A percentile compares a stretch with the other conserved stretches of the same genome.
Conservation (phyloP, 2,329 filamentous ascomycete species). For the Chaetomium sp. region DNA sequence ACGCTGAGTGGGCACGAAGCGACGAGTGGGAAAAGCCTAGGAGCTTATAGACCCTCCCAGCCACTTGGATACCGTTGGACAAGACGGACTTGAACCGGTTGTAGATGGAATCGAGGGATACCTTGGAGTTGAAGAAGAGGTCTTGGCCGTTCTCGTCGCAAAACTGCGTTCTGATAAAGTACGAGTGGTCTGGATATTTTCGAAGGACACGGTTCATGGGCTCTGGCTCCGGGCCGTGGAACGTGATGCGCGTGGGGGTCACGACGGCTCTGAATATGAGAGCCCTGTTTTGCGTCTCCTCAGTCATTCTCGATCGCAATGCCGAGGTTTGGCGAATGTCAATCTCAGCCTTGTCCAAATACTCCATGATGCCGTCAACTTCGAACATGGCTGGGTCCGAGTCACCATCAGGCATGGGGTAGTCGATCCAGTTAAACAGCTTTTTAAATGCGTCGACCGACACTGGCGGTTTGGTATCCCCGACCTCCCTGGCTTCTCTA, state of each 20-base stretch:
- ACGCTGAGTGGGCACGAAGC: constrained; percentile 69
- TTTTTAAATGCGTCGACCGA: constrained; percentile 57
- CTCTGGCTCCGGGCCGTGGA: constrained; percentile 66
- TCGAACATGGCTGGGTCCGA: constrained; percentile 46
- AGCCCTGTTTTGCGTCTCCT: constrained; percentile 46
- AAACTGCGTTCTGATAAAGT: constrained; percentile 72
- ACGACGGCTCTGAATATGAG: constrained; percentile 59
- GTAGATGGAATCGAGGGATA: constrained; percentile 56
- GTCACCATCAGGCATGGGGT: constrained; percentile 54
- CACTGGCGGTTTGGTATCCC: constrained; percentile 42
- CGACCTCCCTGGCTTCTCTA: constrained; percentile 32
- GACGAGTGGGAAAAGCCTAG: constrained; percentile 81
- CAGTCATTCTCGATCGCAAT: constrained; percentile 29
- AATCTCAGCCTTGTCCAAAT: constrained; percentile 47
- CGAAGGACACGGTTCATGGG: constrained; percentile 71
- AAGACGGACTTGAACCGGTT: constrained; percentile 64
- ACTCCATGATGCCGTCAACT: constrained; percentile 44
- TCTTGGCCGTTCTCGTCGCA: constrained; percentile 71
- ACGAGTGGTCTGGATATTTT: constrained; percentile 61
- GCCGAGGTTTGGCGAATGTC: constrained; percentile 19
- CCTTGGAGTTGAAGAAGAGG: constrained; percentile 58
- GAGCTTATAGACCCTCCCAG: constrained; percentile 64
- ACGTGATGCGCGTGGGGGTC: constrained; percentile 59
- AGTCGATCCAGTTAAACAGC: constrained; percentile 56
- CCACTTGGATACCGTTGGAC: constrained; percentile 61